Base-by-base conservation (phyloP, 2,329 filamentous ascomycete species). In the Fusarium sterilihyphosum region DNA sequence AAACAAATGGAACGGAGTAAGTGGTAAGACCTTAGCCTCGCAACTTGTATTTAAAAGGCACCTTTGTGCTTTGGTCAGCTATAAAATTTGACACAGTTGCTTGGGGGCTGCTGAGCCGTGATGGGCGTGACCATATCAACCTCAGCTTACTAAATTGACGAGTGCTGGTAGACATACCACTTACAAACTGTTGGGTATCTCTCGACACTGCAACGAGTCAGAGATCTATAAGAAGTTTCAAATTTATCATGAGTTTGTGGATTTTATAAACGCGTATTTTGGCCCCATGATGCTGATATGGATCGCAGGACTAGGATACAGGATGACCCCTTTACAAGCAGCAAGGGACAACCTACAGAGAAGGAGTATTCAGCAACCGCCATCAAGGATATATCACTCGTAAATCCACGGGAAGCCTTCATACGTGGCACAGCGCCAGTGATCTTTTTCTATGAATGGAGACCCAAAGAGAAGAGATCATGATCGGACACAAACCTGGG, bases 381-480 rank as follows among this genome's bases (percentile, higher is more conserved):
- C 12, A 77, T 81, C 33, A 83, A 83, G 70, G 81, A 83, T 37
- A 78, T 84, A 35, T 81, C 78, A 12, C 71, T 83, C 11, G 76
- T 83, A n/a, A 75, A 79, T 10, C 82, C 83, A 66, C 79, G 80
- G n/a, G 81, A 82, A 38, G 78, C 81, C 43, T 84, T 84, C 69
- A 80, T 82, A 53, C 70, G 70, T 44, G 75, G 77, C 35, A 57
- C 72, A 12, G 73, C 77, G 2, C 67, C 78, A 1, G 77, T 77
- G 2, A 67, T 83, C 9, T 68, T 82, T 83, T 71, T 75, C 81
- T 57, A 67, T 79, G 35, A 72, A 77, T 38, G 66, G 71, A n/a
- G 67, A 74, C 0, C 50, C 71, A 4, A 61, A 74, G 18, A 71
- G 74, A 26, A 66, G 71, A n/a, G 73, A 74, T 1, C 79, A 80